These are phyloP conservation scores for Backusella westeae DNA, from an alignment of 192 early-diverging fungal species.

Conservation along the genomic window DNA sequence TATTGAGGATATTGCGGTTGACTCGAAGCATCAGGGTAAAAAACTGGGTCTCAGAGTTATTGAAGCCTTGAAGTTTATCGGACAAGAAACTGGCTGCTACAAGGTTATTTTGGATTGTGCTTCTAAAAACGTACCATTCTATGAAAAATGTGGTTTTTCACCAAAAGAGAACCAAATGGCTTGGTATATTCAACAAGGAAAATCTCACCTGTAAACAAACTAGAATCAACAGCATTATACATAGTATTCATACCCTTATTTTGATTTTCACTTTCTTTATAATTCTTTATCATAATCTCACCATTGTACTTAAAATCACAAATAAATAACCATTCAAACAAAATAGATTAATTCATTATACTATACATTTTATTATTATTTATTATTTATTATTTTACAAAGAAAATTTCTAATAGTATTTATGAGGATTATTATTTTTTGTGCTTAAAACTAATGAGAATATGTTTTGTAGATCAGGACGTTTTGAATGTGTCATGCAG, in stretches of 20 bases:
- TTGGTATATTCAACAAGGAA: slow-evolving; percentile 48
- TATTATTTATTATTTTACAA: not conserved
- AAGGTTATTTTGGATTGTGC: slow-evolving; percentile 66
- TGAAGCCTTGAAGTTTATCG: slow-evolving; percentile 80
- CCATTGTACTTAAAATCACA: not conserved
- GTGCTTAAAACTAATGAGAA: slow-evolving; percentile 6
- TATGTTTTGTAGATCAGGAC: slow-evolving; percentile 21
- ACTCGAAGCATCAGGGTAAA: slow-evolving; percentile 56
- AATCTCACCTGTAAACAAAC: not conserved
- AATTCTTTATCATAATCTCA: not conserved
- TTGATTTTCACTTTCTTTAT: not conserved
- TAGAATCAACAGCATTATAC: not conserved
- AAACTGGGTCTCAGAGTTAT: slow-evolving; percentile 64
- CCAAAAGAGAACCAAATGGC: slow-evolving; percentile 72
- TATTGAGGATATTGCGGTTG: slow-evolving; percentile 74
- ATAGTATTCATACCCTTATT: not conserved
- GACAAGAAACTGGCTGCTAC: slow-evolving; percentile 75
- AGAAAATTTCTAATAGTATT: not conserved
- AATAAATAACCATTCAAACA: not conserved
- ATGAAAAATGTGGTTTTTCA: slow-evolving; percentile 81
- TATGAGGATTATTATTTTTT: not conserved
- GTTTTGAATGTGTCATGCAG: slow-evolving; percentile 30
- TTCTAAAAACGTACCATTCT: slow-evolving; percentile 79
- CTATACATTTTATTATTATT: not conserved
- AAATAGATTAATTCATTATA: not conserved